Evolutionary conservation across 352 stramenopile species (phyloP).

Genomic region (Globisporangium paroecandrum): DNA sequence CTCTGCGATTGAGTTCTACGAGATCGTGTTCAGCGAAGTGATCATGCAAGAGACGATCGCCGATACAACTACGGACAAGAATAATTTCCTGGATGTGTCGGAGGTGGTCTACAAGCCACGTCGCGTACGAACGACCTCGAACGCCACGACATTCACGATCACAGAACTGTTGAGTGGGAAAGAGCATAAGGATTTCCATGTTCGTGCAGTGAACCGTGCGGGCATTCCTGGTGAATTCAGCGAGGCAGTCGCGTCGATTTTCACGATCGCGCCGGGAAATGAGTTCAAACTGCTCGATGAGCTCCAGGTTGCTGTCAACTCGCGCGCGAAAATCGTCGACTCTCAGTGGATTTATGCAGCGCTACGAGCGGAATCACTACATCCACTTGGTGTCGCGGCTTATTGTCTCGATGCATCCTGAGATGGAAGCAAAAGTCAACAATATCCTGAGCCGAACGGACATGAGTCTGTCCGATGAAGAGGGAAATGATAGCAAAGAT

Average conservation of each 20-base stretch:
- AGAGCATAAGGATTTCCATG: constrained; percentile 60
- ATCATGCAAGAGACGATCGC: constrained; percentile 48
- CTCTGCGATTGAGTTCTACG: constrained; percentile 56
- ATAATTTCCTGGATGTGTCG: constrained; percentile 51
- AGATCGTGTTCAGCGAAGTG: constrained; percentile 59
- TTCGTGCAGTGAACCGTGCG: constrained; percentile 55
- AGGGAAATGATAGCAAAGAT: background rate
- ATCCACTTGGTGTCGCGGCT: constrained; percentile 63
- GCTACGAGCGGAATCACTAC: constrained; percentile 69
- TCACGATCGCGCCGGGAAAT: constrained; percentile 63
- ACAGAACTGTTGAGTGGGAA: constrained; percentile 53
- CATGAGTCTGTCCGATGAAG: background rate
- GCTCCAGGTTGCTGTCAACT: constrained; percentile 75
- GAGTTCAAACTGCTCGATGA: constrained; percentile 74
- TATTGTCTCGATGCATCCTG: constrained; percentile 52
- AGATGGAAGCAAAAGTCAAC: constrained; percentile 45
- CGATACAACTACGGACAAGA: constrained; percentile 17
- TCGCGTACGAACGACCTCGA: constrained; percentile 48
- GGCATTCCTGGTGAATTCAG: constrained; percentile 57
- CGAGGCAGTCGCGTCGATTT: constrained; percentile 41
- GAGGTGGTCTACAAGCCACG: constrained; percentile 55
- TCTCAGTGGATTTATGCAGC: constrained; percentile 83
- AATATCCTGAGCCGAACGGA: constrained; percentile 35
- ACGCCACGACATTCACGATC: constrained; percentile 32
- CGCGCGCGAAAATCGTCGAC: constrained; percentile 57